These are phyloP conservation scores for Schizophyllum amplum DNA, from an alignment of 1,284 basidiomycete genomes.

Conservation along the genomic window DNA sequence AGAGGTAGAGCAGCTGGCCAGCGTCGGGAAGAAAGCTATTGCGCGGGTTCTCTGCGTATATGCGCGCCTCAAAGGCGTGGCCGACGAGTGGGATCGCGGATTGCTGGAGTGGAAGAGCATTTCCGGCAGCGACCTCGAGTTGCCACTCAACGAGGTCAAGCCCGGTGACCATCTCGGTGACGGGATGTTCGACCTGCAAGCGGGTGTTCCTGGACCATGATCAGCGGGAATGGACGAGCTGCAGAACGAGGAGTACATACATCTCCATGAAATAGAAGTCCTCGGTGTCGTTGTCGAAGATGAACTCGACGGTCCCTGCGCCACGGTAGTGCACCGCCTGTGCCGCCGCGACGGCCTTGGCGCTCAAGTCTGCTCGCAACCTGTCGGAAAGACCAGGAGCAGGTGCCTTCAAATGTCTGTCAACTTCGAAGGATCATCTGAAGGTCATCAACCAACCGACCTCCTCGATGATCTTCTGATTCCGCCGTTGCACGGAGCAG, in stretches of 20 bases:
- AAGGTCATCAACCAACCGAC: slow-evolving; percentile 27
- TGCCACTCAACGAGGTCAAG: slow-evolving; percentile 95
- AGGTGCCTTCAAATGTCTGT: slow-evolving; percentile 52
- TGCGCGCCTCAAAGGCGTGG: slow-evolving; percentile 93
- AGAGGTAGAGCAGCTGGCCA: slow-evolving; percentile 74
- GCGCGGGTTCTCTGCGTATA: slow-evolving; percentile 94
- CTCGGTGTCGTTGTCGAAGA: slow-evolving; percentile 82
- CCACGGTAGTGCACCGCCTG: slow-evolving; percentile 87
- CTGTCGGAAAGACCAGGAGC: slow-evolving; percentile 79
- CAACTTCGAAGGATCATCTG: not conserved
- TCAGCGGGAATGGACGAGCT: slow-evolving; percentile 1
- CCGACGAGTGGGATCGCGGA: slow-evolving; percentile 76
- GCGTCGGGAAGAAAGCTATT: slow-evolving; percentile 92
- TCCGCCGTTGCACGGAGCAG: slow-evolving; percentile 89
- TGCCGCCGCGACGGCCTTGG: slow-evolving; percentile 87
- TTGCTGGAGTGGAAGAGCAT: slow-evolving; percentile 74
- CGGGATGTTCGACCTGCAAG: slow-evolving; percentile 90
- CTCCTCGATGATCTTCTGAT: slow-evolving; percentile 95
- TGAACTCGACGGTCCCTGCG: slow-evolving; percentile 90
- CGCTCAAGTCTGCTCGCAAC: slow-evolving; percentile 72
- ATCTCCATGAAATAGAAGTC: slow-evolving; percentile 94
- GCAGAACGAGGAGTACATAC: slow-evolving; percentile 31
- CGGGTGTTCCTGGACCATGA: slow-evolving; percentile 70
- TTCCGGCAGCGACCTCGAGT: slow-evolving; percentile 83
- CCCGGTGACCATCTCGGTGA: slow-evolving; percentile 93